These are phyloP conservation scores for Fremontodendron californicum DNA, from an alignment of 345 rosid species.

Conservation along the genomic window DNA sequence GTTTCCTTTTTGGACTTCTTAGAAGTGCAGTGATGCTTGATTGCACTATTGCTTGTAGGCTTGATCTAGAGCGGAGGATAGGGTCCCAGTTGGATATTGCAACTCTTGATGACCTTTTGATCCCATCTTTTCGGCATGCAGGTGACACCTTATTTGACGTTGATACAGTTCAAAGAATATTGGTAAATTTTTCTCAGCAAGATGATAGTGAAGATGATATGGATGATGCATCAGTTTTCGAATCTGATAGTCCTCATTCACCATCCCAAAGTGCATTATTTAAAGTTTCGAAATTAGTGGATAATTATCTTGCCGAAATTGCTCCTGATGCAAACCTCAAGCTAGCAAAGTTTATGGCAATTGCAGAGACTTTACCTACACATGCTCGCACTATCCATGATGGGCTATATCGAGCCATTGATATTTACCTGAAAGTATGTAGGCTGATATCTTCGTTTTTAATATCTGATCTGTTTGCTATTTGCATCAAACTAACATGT, in stretches of 20 bases:
- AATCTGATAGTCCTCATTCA: constrained; percentile 70
- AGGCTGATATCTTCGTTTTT: constrained; percentile 4
- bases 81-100: constrained; percentile 91
- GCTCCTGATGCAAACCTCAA: constrained; percentile 95
- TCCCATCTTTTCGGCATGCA: constrained; percentile 78
- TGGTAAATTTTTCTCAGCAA: constrained; percentile 92
- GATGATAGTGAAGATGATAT: constrained; percentile 83
- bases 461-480: not conserved
- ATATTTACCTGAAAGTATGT: constrained; percentile 80
- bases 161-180: constrained; percentile 84
- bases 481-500: constrained; percentile 11
- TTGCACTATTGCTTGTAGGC: constrained; percentile 66
- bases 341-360: constrained; percentile 76
- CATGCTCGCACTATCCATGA: constrained; percentile 93
- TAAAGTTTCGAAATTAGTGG: constrained; percentile 84
- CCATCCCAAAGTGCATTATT: constrained; percentile 80
- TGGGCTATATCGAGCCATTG: constrained; percentile 84
- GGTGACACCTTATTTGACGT: constrained; percentile 93
- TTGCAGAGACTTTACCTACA: constrained; percentile 77
- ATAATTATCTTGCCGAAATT: constrained; percentile 88
- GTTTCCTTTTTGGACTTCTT: constrained; percentile 79
- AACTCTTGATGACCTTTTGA: constrained; percentile 83
- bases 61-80: constrained; percentile 86
- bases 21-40: constrained; percentile 91
- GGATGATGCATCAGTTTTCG: constrained; percentile 78